Evolutionary conservation across 208 protist species (phyloP).

Genomic region (Leishmania aethiopica): DNA sequence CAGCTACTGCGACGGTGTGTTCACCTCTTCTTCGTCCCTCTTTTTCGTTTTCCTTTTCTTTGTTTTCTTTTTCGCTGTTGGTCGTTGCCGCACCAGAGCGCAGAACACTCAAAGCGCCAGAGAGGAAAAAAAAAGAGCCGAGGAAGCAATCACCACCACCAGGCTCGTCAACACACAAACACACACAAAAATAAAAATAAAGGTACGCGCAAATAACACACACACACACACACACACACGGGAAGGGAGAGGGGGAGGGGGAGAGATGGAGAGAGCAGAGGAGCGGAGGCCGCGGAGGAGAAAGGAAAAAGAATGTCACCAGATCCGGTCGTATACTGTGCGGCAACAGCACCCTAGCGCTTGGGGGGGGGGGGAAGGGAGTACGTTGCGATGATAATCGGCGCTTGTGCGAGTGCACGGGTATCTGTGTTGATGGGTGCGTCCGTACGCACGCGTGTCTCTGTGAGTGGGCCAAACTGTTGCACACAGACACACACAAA

Average conservation of each 20-base stretch:
- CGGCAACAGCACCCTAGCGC: neutral
- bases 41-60: neutral
- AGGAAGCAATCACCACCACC: neutral
- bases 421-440: neutral
- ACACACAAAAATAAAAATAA: neutral
- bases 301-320: slow-evolving; percentile 6
- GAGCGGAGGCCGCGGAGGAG: neutral
- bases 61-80: neutral
- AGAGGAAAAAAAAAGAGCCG: neutral
- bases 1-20: neutral
- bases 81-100: no score
- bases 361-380: neutral
- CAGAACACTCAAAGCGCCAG: neutral
- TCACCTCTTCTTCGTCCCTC: neutral
- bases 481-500: no score
- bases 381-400: neutral
- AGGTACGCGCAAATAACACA: neutral
- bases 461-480: neutral
- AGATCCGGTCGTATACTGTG: slow-evolving; percentile 16
- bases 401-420: neutral
- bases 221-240: neutral
- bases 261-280: slow-evolving; percentile 5
- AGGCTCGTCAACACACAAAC: neutral
- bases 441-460: neutral
- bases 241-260: neutral